phyloP scores from a whole-genome alignment of 2,329 filamentous ascomycete species.

The Ampelomyces quisqualis region DNA sequence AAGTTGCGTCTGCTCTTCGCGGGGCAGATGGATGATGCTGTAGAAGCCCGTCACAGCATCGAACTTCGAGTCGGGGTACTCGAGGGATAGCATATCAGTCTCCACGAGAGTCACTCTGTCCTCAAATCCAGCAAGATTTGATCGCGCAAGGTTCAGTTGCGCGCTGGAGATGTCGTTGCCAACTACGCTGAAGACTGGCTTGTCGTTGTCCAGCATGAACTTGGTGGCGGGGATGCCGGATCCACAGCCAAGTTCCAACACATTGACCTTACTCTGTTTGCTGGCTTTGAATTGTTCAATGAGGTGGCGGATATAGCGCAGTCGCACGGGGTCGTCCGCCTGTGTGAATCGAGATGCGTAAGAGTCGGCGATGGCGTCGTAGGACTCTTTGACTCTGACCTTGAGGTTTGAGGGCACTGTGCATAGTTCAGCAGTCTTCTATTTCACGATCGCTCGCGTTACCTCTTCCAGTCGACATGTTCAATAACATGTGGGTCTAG shows the following conservation, averaged over 20 bases:
- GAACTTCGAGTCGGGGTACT: slow-evolving; percentile 42
- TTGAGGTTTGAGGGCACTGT: slow-evolving; percentile 24
- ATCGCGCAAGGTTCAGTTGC: slow-evolving; percentile 43
- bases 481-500: too few species aligned
- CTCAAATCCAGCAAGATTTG: slow-evolving; percentile 13
- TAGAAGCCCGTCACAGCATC: slow-evolving; percentile 57
- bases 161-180: slow-evolving; percentile 48
- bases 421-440: background rate
- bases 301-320: slow-evolving; percentile 24
- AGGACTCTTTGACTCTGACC: slow-evolving; percentile 28
- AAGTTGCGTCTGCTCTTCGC: slow-evolving; percentile 52
- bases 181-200: slow-evolving; percentile 32
- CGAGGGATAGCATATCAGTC: slow-evolving; percentile 48
- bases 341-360: slow-evolving; percentile 24
- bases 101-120: slow-evolving; percentile 26
- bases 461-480: too few species aligned
- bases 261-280: background rate
- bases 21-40: slow-evolving; percentile 58
- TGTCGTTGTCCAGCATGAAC: slow-evolving; percentile 20
- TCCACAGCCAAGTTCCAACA: slow-evolving; percentile 36
- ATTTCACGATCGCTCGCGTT: too few species aligned
- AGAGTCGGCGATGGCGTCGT: slow-evolving; percentile 33
- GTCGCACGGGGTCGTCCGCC: slow-evolving; percentile 22
- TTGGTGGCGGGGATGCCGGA: slow-evolving; percentile 33
- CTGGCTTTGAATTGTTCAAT: slow-evolving; percentile 11